These are phyloP conservation scores for Buxus sempervirens DNA, from an alignment of 164 flowering plant species.

Conservation along the genomic window DNA sequence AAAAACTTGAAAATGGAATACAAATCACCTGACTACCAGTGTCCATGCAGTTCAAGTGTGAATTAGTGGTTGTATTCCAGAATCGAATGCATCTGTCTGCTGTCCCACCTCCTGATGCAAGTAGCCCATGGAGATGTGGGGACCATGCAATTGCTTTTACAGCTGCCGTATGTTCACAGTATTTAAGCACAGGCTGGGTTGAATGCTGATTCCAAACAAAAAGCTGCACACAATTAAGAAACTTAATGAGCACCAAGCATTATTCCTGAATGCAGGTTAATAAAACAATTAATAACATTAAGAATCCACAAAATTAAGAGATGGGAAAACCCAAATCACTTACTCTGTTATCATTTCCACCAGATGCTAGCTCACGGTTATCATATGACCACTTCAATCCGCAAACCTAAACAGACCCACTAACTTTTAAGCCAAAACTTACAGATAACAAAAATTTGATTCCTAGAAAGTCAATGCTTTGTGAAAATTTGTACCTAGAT, in stretches of 20 bases:
- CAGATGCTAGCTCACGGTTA: conserved; percentile 94
- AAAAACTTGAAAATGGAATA: not conserved
- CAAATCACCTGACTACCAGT: conserved; percentile 91
- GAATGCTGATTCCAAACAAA: conserved; percentile 98
- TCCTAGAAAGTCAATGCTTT: not conserved
- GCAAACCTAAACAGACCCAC: conserved; percentile 58
- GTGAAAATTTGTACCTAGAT: not conserved
- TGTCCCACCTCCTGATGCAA: conserved; percentile 99
- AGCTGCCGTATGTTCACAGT: conserved; percentile 95
- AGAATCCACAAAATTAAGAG: not conserved
- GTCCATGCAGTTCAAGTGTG: conserved; percentile 86
- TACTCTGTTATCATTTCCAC: conserved; percentile 95
- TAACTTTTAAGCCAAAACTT: not conserved
- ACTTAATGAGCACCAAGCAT: not conserved
- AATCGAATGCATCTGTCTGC: conserved; percentile 95
- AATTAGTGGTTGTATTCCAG: conserved; percentile 92
- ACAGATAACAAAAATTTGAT: not conserved
- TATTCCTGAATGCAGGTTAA: not conserved
- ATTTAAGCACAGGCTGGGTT: conserved; percentile 80
- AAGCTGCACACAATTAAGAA: conserved; percentile 46
- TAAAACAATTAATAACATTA: not conserved
- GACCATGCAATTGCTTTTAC: conserved; percentile 99
- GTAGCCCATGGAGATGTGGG: conserved; percentile 92
- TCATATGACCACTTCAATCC: conserved; percentile 99
- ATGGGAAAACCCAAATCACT: conserved; percentile 17